phyloP scores from a whole-genome alignment of 1,139 yeast species.

The Suhomyces terraborum region DNA sequence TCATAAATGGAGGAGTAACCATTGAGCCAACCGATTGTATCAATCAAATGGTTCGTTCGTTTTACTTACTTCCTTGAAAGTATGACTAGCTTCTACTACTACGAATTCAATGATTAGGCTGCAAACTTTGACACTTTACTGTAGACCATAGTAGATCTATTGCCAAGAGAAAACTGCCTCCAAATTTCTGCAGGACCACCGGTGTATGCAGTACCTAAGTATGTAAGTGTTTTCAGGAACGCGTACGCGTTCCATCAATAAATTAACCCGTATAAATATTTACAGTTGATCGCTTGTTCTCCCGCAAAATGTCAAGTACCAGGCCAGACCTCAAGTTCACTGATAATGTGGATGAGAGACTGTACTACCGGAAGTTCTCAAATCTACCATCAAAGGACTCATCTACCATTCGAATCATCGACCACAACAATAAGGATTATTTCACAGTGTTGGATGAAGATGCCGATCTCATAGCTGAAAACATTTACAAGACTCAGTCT shows the following conservation, averaged over 20 bases:
- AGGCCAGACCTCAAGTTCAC: constrained; percentile 75
- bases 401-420: constrained; percentile 63
- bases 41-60: too few relatives aligned
- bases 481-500: constrained; percentile 77
- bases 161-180: not conserved
- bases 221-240: too few relatives aligned
- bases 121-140: not conserved
- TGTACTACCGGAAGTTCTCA: constrained; percentile 62
- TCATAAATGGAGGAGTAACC: too few relatives aligned
- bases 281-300: not conserved
- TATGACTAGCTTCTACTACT: too few relatives aligned
- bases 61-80: too few relatives aligned
- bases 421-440: constrained; percentile 68
- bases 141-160: not conserved
- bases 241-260: constrained; percentile 2
- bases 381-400: constrained; percentile 51
- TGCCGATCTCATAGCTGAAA: constrained; percentile 80
- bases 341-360: constrained; percentile 63
- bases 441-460: constrained; percentile 77
- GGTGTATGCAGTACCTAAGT: too few relatives aligned
- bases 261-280: too few relatives aligned
- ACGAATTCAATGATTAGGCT: too few relatives aligned
- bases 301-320: constrained; percentile 51
- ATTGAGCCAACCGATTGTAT: not conserved
- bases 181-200: too few relatives aligned